phyloP scores from a whole-genome alignment of 1,139 yeast species.

The Magnusiomyces tetraspermus region DNA sequence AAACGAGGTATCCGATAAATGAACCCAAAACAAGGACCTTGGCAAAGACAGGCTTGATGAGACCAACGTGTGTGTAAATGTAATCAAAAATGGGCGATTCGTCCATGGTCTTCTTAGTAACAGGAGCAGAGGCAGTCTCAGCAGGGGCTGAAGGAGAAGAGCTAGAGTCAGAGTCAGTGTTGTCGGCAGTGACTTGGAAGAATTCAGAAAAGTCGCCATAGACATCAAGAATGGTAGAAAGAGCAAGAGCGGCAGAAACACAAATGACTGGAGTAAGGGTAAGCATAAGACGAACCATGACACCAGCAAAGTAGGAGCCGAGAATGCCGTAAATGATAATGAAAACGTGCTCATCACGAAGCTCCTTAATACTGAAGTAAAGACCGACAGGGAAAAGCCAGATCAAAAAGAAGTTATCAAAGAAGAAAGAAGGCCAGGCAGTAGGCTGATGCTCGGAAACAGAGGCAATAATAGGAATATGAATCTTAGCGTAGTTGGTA shows the following conservation, averaged over 20 bases:
- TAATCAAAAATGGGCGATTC: constrained; percentile 17
- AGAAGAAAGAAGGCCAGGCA: constrained; percentile 97
- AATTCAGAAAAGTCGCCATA: constrained; percentile 53
- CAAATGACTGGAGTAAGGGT: constrained; percentile 94
- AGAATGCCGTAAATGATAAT: constrained; percentile 82
- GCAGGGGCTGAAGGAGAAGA: constrained; percentile 9
- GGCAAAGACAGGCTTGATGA: constrained; percentile 38
- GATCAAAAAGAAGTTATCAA: constrained; percentile 83
- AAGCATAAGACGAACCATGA: constrained; percentile 96
- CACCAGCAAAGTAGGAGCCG: constrained; percentile 97
- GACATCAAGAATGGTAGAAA: constrained; percentile 74
- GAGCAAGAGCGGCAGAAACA: constrained; percentile 79
- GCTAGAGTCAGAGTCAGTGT: constrained; percentile 11
- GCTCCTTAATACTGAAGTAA: constrained; percentile 78
- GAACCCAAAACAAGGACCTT: constrained; percentile 58
- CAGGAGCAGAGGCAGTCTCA: constrained; percentile 4
- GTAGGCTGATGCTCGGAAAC: constrained; percentile 99
- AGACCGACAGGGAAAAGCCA: constrained; percentile 99
- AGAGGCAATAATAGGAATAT: constrained; percentile 96
- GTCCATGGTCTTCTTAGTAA: constrained; percentile 12
- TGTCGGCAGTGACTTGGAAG: constrained; percentile 13
- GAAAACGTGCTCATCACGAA: constrained; percentile 87
- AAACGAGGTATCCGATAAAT: constrained; percentile 61
- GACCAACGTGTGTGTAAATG: constrained; percentile 14
- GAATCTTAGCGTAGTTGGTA: constrained; percentile 93